These are phyloP conservation scores for Flaveria trinervia DNA, from an alignment of 129 eudicot species.

Conservation along the genomic window DNA sequence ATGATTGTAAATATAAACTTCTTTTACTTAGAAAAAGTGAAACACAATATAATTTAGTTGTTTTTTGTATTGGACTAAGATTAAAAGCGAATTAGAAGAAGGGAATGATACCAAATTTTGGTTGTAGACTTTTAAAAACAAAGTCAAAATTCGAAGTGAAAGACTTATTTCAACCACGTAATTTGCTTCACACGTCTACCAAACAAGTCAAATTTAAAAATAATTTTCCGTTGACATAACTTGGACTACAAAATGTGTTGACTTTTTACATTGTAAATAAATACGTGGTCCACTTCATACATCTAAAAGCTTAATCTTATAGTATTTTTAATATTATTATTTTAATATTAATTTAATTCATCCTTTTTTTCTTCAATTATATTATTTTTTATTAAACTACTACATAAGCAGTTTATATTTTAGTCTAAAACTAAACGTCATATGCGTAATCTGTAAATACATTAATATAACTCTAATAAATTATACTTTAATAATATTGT, in stretches of 20 bases:
- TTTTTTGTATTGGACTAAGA: too few relatives aligned
- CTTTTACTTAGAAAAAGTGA: background rate
- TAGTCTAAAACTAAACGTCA: too few relatives aligned
- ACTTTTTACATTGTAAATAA: constrained; percentile 6
- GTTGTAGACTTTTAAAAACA: constrained; percentile 19
- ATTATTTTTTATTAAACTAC: background rate
- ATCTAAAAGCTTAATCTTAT: background rate
- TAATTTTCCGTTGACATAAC: constrained; percentile 33
- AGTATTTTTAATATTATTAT: background rate
- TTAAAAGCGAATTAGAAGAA: background rate
- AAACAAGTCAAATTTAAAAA: constrained; percentile 29
- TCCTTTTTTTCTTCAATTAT: background rate
- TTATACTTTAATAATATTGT: too few relatives aligned
- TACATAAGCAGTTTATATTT: too few relatives aligned
- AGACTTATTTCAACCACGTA: constrained; percentile 42
- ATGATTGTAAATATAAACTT: background rate
- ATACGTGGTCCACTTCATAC: constrained; percentile 34
- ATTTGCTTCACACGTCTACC: constrained; percentile 39
- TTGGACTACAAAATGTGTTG: constrained; percentile 31
- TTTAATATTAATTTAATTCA: background rate
- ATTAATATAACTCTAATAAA: too few relatives aligned
- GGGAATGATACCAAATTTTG: constrained; percentile 33
- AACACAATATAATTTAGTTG: background rate
- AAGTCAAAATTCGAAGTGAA: constrained; percentile 37
- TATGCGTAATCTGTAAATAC: too few relatives aligned